Base-by-base conservation (phyloP, 2,329 filamentous ascomycete species). In the Colletotrichum cordylinicola region DNA sequence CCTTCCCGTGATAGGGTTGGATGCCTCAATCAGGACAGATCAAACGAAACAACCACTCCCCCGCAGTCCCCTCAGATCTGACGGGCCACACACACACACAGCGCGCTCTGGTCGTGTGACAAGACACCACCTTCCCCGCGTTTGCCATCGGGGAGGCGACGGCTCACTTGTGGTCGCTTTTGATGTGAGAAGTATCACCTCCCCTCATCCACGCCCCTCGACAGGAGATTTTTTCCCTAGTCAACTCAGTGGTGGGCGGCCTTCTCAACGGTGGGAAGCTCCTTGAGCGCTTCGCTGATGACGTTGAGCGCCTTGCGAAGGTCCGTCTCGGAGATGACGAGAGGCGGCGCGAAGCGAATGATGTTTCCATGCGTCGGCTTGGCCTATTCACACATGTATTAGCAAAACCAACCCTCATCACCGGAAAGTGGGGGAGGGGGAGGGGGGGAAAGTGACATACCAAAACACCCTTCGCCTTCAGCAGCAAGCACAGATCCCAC, bases 321-420 rank as follows among this genome's bases (percentile, higher is more conserved):
- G 86, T 99, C 92, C 76, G 93, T 91, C 82, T 98, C 96, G 31
- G 93, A 96, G 82, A 99, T 98, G 79, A 99, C 96, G 70, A 99
- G 89, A 24, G 97, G 97, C 62, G 97, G 97, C n/a, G 97, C 97
- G 77, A 99, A 94, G 74, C 97, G 94, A 84, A 99, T 99, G 84
- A 99, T 98, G 86, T 98, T 98, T 82, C 98, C 94, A 86, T 99
- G 97, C 8, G 97, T 99, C 35, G 97, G 97, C 91, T 99, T 99
- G 81, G 97, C 97, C 95, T 98, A 84, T 82, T 75, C 35, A 72
- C 79, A 39, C 15, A 77, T 61, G 60, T 35, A 76, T 81, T 70
- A 81, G 77, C 61, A 15, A 81, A 76, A 29, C 6, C 58, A 9
- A 5, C 21, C 60, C 16, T 37, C 39, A n/a, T 13, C 12, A 56